Conservation (phyloP, 1,139 yeast genomes). For the Geotrichum macrosporum region DNA sequence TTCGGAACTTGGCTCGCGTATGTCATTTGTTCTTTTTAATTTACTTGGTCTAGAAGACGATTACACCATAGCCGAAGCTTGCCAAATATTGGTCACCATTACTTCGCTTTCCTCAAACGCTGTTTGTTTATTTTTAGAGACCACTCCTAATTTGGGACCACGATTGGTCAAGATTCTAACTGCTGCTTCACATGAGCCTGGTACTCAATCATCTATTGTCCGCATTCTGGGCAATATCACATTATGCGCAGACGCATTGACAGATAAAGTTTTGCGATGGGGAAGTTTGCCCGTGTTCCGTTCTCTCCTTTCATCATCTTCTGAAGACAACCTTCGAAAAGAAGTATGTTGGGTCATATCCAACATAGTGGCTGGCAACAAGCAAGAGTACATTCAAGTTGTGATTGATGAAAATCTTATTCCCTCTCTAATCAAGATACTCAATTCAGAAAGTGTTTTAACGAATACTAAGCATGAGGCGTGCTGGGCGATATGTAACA, state of each 20-base stretch:
- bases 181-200: neutral
- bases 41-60: neutral
- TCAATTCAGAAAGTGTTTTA: slow-evolving; percentile 57
- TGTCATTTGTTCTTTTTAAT: neutral
- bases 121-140: neutral
- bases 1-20: neutral
- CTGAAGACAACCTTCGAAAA: slow-evolving; percentile 54
- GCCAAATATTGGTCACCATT: slow-evolving; percentile 1
- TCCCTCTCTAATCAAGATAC: slow-evolving; percentile 83
- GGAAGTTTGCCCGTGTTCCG: neutral
- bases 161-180: slow-evolving; percentile 1
- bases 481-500: slow-evolving; percentile 98
- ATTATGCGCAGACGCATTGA: neutral
- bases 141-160: neutral
- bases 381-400: slow-evolving; percentile 88
- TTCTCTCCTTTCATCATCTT: neutral
- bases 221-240: neutral
- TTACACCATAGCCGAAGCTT: neutral
- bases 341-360: slow-evolving; percentile 99
- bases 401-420: slow-evolving; percentile 91
- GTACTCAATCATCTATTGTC: slow-evolving; percentile 1
- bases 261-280: slow-evolving; percentile 1
- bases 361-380: slow-evolving; percentile 93
- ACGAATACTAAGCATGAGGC: slow-evolving; percentile 97
- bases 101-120: neutral